phyloP scores from a whole-genome alignment of 169 alveolate genomes.

The Plasmodium coatneyi region DNA sequence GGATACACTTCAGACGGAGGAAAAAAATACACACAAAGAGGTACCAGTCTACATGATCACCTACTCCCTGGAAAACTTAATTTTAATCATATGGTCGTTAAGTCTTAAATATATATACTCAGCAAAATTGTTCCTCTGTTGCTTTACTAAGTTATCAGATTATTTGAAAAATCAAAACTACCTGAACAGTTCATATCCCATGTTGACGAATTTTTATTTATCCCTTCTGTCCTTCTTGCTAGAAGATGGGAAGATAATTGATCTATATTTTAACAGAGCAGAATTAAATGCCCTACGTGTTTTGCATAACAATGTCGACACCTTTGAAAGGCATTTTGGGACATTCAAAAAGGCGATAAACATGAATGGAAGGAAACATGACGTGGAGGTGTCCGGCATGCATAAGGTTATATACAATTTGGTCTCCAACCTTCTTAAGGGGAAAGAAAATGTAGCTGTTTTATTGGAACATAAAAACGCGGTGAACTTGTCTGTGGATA shows the following conservation, averaged over 20 bases:
- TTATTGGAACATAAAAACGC: conserved; percentile 45
- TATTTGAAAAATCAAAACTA: neutral
- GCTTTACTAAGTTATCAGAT: conserved; percentile 21
- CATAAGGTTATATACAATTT: conserved; percentile 31
- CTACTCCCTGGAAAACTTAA: conserved; percentile 20
- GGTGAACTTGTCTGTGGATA: conserved; percentile 52
- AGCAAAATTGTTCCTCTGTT: conserved; percentile 50
- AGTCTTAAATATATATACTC: conserved; percentile 66
- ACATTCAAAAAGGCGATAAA: conserved; percentile 33
- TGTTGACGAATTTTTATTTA: conserved; percentile 60
- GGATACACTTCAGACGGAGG: neutral
- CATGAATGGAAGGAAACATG: conserved; percentile 59
- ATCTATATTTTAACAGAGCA: conserved; percentile 67
- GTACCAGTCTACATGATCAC: neutral
- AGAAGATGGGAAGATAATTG: conserved; percentile 6
- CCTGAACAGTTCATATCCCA: conserved; percentile 3
- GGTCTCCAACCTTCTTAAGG: neutral
- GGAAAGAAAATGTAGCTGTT: neutral
- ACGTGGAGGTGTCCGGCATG: conserved; percentile 46
- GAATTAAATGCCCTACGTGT: conserved; percentile 35
- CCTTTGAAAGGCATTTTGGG: neutral
- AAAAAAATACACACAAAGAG: neutral
- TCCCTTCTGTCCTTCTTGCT: conserved; percentile 46
- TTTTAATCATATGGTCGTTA: conserved; percentile 58
- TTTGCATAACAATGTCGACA: conserved; percentile 12